These are phyloP conservation scores for Penicillium manginii DNA, from an alignment of 495 filamentous ascomycete genomes.

Conservation along the genomic window DNA sequence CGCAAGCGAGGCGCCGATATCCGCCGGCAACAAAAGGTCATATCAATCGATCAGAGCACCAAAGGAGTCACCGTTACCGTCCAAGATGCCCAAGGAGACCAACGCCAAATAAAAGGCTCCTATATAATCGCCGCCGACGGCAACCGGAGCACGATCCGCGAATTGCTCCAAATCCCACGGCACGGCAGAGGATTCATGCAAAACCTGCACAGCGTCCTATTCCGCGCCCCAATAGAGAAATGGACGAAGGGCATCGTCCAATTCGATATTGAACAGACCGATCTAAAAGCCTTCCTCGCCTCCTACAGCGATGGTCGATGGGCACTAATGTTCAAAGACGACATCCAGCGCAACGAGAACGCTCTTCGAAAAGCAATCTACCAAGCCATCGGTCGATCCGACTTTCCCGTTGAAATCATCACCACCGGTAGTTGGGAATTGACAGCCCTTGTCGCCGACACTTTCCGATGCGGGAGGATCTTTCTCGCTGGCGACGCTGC, in stretches of 20 bases:
- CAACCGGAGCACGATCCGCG: constrained; percentile 33
- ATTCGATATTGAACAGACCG: constrained; percentile 27
- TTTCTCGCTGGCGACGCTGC: constrained; percentile 57
- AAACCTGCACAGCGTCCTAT: constrained; percentile 43
- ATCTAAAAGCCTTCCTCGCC: constrained; percentile 29
- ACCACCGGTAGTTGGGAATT: constrained; percentile 34
- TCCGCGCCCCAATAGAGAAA: constrained; percentile 32
- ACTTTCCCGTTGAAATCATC: constrained; percentile 32
- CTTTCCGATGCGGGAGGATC: constrained; percentile 37
- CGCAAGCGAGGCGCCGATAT: constrained; percentile 35
- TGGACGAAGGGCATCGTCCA: constrained; percentile 28
- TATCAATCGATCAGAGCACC: constrained; percentile 23
- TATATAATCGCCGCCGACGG: constrained; percentile 43
- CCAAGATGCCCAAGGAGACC: constrained; percentile 9
- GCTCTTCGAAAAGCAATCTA: constrained; percentile 20
- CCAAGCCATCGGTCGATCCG: constrained; percentile 23
- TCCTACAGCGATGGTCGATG: constrained; percentile 35
- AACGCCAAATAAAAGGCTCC: constrained; percentile 20
- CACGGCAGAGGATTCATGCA: constrained; percentile 39
- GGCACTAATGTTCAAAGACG: constrained; percentile 35
- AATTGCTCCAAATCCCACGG: constrained; percentile 29
- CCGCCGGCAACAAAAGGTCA: constrained; percentile 20
- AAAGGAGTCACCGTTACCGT: constrained; percentile 22
- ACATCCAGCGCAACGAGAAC: constrained; percentile 26
- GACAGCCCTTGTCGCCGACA: constrained; percentile 30